Evolutionary conservation across 164 flowering plant genomes (phyloP).

Genomic region (Annona squamosa): DNA sequence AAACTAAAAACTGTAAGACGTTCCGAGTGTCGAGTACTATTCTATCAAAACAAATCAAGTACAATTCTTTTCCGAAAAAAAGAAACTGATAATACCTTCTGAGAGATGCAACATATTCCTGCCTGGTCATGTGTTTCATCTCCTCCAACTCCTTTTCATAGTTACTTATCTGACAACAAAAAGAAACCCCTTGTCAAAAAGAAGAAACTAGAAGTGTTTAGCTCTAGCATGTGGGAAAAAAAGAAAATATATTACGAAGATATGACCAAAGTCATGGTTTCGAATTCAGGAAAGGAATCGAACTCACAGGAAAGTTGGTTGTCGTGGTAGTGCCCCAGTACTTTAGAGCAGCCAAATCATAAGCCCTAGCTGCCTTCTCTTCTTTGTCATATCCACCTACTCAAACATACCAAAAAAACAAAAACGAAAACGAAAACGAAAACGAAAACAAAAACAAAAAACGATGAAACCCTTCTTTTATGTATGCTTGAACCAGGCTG

Average conservation of each 20-base stretch:
- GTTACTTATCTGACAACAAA: constrained; percentile 42
- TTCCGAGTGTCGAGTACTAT: not conserved
- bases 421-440: not conserved
- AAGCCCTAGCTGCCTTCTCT: constrained; percentile 93
- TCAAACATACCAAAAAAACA: not conserved
- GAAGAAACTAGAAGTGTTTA: not conserved
- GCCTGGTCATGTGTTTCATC: constrained; percentile 96
- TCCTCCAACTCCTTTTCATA: constrained; percentile 88
- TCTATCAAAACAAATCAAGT: not conserved
- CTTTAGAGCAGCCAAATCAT: constrained; percentile 91
- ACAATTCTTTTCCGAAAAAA: not conserved
- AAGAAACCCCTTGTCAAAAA: not conserved
- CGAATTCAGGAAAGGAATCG: too few species aligned
- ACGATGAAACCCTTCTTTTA: not conserved
- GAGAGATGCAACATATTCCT: constrained; percentile 84
- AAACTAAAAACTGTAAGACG: not conserved
- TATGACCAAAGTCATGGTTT: too few species aligned
- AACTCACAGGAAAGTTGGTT: constrained; percentile 72
- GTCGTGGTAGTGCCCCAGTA: constrained; percentile 97
- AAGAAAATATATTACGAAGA: not conserved
- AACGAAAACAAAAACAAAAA: not conserved
- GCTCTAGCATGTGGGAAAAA: not conserved
- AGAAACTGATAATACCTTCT: constrained; percentile 44
- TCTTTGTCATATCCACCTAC: constrained; percentile 96
- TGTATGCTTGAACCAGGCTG: not conserved